Evolutionary conservation across 2,329 filamentous ascomycete species (phyloP).

Genomic region (Hymenoscyphus occultus): DNA sequence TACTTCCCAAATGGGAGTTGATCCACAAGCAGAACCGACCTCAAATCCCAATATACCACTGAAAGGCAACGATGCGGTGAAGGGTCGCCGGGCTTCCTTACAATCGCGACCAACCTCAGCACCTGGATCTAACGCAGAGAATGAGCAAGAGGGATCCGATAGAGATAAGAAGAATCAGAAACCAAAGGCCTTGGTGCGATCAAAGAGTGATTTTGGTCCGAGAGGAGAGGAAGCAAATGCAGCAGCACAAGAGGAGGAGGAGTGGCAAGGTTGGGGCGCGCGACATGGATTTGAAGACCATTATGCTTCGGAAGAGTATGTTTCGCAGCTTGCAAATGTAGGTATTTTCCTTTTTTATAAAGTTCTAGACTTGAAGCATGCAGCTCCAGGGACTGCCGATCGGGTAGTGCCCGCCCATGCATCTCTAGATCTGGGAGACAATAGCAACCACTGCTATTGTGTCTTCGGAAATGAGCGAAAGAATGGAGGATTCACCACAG

Average conservation of each 20-base stretch:
- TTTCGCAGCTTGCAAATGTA: constrained; percentile 63
- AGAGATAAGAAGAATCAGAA: constrained; percentile 25
- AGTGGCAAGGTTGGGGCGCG: constrained; percentile 38
- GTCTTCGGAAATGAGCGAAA: background rate
- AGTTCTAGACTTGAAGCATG: background rate
- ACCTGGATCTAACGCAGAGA: constrained; percentile 25
- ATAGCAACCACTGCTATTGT: constrained; percentile 3
- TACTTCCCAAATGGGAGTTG: constrained; percentile 13
- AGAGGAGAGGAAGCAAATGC: constrained; percentile 37
- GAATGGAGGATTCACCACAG: constrained; percentile 2
- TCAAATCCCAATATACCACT: constrained; percentile 6
- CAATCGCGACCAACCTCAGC: constrained; percentile 27
- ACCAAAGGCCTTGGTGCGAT: constrained; percentile 36
- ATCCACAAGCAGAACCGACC: constrained; percentile 13
- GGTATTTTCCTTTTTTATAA: constrained; percentile 35
- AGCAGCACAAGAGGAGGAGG: constrained; percentile 24
- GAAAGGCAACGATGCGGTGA: constrained; percentile 11
- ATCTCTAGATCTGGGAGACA: background rate
- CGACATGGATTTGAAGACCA: constrained; percentile 73
- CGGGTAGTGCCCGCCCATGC: background rate
- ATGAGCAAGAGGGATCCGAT: constrained; percentile 33
- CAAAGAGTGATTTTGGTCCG: constrained; percentile 53
- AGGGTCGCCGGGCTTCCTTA: constrained; percentile 13
- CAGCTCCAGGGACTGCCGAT: background rate
- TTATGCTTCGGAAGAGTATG: constrained; percentile 68